Base-by-base conservation (phyloP, 306 rosid species). In the Comarum palustre region DNA sequence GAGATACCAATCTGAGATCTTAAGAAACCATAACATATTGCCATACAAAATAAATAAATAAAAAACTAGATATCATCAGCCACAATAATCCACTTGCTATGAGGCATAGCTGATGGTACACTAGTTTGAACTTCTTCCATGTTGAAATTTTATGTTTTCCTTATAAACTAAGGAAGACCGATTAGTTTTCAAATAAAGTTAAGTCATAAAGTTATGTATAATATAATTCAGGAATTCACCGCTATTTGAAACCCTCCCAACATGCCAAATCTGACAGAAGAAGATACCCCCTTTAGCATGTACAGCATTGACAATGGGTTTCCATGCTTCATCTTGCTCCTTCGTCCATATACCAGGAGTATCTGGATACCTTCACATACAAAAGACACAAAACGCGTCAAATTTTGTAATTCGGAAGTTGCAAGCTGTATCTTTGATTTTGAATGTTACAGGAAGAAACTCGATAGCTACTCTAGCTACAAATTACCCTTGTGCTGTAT, bases 311-410 rank as follows among this genome's bases (percentile, higher is more conserved):
- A 86, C 85, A 27, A 80, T 77, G 5, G 87, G 87, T 66, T 77
- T 86, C 87, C 89, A 86, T 3, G 85, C 90, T 65, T 83, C 84
- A 25, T 83, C 73, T 48, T 86, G 87, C 73, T 83, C 79, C 71
- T 20, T 71, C 29, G 86, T 83, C 87, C 87, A 83, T 58, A 86
- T 74, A 6, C 87, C 86, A 7, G 86, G 83, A 27, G 71, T 74
- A 22, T 86, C 19, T 8, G 74, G 55, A 66, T 77, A 68, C 67
- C 88, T 83, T 17, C 4, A 16, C 13, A 58, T 24, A 62, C 17
- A 0, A 31, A 16, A 29, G 13, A 60, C 31, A 14, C 12, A 29
- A 4, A 62, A n/a, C n/a, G n/a, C 1, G 0, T 27, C 10, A 25
- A 13, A 4, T 11, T 57, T 58, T 5, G 8, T 84, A 42, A 22